Percentiles rank a stretch among this genome's conserved stretches.
These are phyloP conservation scores for Papilionanthe hybrid DNA, from an alignment of 116 monocot species.

Conservation along the genomic window DNA sequence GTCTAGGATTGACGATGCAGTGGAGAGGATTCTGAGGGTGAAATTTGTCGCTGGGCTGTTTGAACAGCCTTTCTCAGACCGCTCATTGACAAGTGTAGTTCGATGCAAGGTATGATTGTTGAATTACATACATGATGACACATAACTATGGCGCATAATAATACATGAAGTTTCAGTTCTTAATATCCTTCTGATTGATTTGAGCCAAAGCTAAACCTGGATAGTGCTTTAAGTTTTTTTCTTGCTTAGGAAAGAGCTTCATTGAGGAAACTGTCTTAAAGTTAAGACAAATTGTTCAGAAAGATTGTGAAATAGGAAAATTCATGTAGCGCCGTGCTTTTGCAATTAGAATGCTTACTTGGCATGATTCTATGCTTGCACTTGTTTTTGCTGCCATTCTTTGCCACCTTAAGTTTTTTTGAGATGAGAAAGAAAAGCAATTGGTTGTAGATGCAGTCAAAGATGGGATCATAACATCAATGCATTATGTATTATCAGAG, in stretches of 20 bases:
- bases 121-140: neutral
- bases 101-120: constrained; percentile 65
- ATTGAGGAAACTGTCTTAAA: neutral
- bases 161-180: neutral
- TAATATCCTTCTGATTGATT: neutral
- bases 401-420: neutral
- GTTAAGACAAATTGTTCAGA: neutral
- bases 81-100: constrained; percentile 45
- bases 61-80: constrained; percentile 80
- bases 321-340: neutral
- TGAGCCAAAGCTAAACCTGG: neutral
- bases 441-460: neutral
- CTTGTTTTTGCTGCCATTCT: neutral
- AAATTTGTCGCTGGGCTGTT: constrained; percentile 83
- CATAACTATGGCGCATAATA: neutral
- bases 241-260: neutral
- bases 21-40: constrained; percentile 73
- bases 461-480: neutral
- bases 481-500: no score
- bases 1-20: constrained; percentile 81
- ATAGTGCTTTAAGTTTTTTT: neutral
- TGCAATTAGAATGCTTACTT: neutral
- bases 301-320: neutral
- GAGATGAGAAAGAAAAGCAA: neutral
- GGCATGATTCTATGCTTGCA: neutral